Conservation (phyloP, 441 rosid genomes). For the Corymbia citriodora region DNA sequence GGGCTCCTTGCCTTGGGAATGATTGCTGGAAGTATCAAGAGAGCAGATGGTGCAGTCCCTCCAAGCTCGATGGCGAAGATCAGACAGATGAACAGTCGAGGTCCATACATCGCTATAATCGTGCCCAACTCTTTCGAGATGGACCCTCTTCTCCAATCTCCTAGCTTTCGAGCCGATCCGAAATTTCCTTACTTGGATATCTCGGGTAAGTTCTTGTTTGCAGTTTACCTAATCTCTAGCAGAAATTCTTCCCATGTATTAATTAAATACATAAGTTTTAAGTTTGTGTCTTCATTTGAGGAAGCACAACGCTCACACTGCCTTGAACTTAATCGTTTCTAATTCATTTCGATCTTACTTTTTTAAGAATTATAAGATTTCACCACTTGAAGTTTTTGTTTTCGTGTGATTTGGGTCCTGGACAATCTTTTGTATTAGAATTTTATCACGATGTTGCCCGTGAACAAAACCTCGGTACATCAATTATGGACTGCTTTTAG, state of each 20-base stretch:
- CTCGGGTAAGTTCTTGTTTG: conserved; percentile 21
- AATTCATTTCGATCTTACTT: neutral
- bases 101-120: conserved; percentile 47
- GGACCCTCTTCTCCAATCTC: conserved; percentile 61
- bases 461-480: neutral
- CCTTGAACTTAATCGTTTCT: neutral
- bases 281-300: neutral
- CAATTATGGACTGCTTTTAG: neutral
- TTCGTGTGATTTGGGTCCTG: neutral
- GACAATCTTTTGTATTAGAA: neutral
- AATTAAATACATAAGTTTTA: neutral
- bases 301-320: neutral
- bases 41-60: conserved; percentile 3
- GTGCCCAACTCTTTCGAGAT: conserved; percentile 63
- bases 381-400: neutral
- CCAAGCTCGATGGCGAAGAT: conserved; percentile 11
- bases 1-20: neutral
- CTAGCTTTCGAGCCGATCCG: conserved; percentile 26
- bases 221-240: neutral
- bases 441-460: neutral
- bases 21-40: neutral
- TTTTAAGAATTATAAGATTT: neutral
- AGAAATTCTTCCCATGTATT: neutral
- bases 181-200: conserved; percentile 41
- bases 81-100: conserved; percentile 20